These are phyloP conservation scores for Isabelozyma pseudorhagii DNA, from an alignment of 805 yeast species.

Conservation along the genomic window DNA sequence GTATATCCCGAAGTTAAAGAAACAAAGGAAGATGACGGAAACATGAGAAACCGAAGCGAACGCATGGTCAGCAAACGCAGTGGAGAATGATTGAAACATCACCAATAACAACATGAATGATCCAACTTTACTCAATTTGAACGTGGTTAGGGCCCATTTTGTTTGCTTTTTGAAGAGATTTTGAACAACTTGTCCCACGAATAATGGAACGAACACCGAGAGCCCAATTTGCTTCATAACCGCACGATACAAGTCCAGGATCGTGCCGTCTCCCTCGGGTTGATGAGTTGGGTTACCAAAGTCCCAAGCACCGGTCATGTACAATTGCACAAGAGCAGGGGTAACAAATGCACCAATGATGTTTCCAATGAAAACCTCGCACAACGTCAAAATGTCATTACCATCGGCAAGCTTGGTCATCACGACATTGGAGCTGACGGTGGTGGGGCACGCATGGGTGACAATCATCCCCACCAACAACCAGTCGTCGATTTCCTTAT, in stretches of 20 bases:
- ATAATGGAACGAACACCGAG: conserved; percentile 77
- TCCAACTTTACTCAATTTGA: conserved; percentile 68
- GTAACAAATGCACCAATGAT: conserved; percentile 82
- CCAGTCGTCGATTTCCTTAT: conserved; percentile 67
- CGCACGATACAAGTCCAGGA: conserved; percentile 57
- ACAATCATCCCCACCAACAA: conserved; percentile 77
- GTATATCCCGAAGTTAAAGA: conserved; percentile 79
- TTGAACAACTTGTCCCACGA: conserved; percentile 85
- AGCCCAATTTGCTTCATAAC: conserved; percentile 89
- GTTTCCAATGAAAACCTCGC: conserved; percentile 86
- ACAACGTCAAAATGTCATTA: conserved; percentile 69
- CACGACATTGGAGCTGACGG: conserved; percentile 87
- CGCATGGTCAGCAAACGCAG: conserved; percentile 82
- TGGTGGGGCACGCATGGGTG: conserved; percentile 87
- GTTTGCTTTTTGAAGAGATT: conserved; percentile 64
- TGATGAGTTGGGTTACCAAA: conserved; percentile 71
- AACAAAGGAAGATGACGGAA: conserved; percentile 72
- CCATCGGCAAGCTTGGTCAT: conserved; percentile 89
- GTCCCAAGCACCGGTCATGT: conserved; percentile 52
- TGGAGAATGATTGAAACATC: conserved; percentile 77
- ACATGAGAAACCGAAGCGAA: conserved; percentile 67
- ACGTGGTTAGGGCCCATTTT: conserved; percentile 55
- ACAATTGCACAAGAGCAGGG: conserved; percentile 81
- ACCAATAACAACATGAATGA: conserved; percentile 74
- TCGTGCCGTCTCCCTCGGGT: conserved; percentile 47